Percentiles rank a stretch among this genome's conserved stretches.
Evolutionary conservation across 2,329 filamentous ascomycete species (phyloP).

Genomic region (Claviceps paspali): DNA sequence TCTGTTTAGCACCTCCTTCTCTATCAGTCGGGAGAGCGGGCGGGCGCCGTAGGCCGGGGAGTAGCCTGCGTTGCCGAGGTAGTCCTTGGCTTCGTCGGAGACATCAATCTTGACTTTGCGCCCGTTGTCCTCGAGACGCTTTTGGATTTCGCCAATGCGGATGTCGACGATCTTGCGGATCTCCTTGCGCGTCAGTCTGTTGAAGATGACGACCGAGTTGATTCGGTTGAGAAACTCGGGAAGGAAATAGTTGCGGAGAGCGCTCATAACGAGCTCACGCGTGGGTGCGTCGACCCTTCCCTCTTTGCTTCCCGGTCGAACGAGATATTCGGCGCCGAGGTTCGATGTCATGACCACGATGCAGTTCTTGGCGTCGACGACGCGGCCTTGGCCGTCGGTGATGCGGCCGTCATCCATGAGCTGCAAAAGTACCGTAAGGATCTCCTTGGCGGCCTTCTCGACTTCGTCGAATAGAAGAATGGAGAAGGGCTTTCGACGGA

Average conservation of each 20-base stretch:
- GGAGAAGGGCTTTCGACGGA: slow-evolving; percentile 90
- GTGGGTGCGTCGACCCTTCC: slow-evolving; percentile 78
- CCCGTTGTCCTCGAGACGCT: slow-evolving; percentile 69
- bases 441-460: slow-evolving; percentile 96
- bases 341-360: slow-evolving; percentile 99
- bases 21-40: slow-evolving; percentile 76
- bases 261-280: slow-evolving; percentile 75
- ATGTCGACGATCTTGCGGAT: slow-evolving; percentile 95
- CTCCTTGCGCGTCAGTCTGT: slow-evolving; percentile 76
- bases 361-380: slow-evolving; percentile 92
- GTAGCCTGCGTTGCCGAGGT: slow-evolving; percentile 81
- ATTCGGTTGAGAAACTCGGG: slow-evolving; percentile 98
- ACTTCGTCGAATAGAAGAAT: slow-evolving; percentile 97
- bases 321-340: slow-evolving; percentile 84
- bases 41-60: slow-evolving; percentile 90
- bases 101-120: slow-evolving; percentile 78
- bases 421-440: slow-evolving; percentile 92
- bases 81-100: slow-evolving; percentile 76
- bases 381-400: slow-evolving; percentile 89
- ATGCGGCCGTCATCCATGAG: slow-evolving; percentile 99
- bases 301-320: slow-evolving; percentile 60
- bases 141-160: slow-evolving; percentile 76
- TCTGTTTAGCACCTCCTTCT: slow-evolving; percentile 91
- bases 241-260: slow-evolving; percentile 89
- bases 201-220: slow-evolving; percentile 93